A percentile compares a stretch with the other conserved stretches of the same genome.
Conservation (phyloP, 352 stramenopile species). For the Plasmopara halstedii region DNA sequence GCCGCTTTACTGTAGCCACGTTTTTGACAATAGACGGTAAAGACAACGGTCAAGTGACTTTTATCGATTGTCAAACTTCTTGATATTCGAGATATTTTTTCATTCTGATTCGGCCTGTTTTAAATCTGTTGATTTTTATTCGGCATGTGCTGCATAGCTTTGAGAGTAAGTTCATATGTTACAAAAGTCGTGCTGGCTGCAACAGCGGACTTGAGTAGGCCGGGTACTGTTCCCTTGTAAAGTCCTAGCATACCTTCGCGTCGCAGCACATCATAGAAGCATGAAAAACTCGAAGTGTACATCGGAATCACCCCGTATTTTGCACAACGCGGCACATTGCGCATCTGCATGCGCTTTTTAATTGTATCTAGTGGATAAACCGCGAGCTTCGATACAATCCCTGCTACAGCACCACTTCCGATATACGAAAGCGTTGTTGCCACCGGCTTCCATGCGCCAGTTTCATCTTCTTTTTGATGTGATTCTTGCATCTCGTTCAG, state of each 20-base stretch:
- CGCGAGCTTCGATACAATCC: slow-evolving; percentile 85
- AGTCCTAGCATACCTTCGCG: slow-evolving; percentile 59
- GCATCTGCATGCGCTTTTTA: slow-evolving; percentile 94
- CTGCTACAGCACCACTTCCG: slow-evolving; percentile 80
- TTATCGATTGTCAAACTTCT: too few relatives aligned
- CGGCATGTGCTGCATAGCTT: slow-evolving; percentile 26
- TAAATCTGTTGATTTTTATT: slow-evolving; percentile 7
- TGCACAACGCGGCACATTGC: slow-evolving; percentile 47
- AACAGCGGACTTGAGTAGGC: slow-evolving; percentile 76
- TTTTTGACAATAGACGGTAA: too few relatives aligned
- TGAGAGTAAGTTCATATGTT: slow-evolving; percentile 59
- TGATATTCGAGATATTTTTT: too few relatives aligned
- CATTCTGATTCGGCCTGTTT: slow-evolving; percentile 6
- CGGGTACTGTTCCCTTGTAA: slow-evolving; percentile 75
- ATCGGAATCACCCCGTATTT: slow-evolving; percentile 61
- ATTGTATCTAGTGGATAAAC: slow-evolving; percentile 94
- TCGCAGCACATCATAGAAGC: slow-evolving; percentile 46
- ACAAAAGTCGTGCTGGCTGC: slow-evolving; percentile 70
- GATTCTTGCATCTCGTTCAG: slow-evolving; percentile 34
- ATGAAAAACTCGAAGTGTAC: slow-evolving; percentile 58
- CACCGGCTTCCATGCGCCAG: slow-evolving; percentile 10
- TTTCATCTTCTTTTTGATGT: slow-evolving; percentile 8
- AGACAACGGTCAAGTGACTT: too few relatives aligned
- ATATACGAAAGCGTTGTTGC: slow-evolving; percentile 45
- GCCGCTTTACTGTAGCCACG: too few relatives aligned